These are phyloP conservation scores for Umbilicaria muhlenbergii DNA, from an alignment of 495 filamentous ascomycete species.

Conservation along the genomic window DNA sequence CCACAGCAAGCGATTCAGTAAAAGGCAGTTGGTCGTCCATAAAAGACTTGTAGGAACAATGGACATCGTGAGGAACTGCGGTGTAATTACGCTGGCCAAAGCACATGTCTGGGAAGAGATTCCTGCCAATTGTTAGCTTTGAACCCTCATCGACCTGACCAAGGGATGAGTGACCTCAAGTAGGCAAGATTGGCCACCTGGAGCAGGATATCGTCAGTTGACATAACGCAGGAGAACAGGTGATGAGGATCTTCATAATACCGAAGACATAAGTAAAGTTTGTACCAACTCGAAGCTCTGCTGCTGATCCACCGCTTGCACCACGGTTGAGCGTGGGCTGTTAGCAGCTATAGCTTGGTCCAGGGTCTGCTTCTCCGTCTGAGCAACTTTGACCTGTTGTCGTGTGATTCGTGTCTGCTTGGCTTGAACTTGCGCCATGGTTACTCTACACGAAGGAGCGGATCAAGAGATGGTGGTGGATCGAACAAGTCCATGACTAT, in stretches of 20 bases:
- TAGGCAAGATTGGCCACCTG: conserved; percentile 1
- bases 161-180: not conserved
- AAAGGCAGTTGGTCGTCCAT: conserved; percentile 5
- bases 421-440: conserved; percentile 10
- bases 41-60: conserved; percentile 17
- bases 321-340: too few relatives aligned
- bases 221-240: not conserved
- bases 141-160: conserved; percentile 13
- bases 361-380: not conserved
- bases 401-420: conserved; percentile 4
- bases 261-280: conserved; percentile 2
- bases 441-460: not conserved
- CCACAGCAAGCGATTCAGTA: not conserved
- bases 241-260: not conserved
- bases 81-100: conserved; percentile 20
- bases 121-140: conserved; percentile 11
- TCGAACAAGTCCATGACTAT: not conserved
- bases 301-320: conserved; percentile 11
- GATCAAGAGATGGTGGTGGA: not conserved
- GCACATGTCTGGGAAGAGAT: conserved; percentile 18
- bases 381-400: conserved; percentile 1
- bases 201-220: not conserved
- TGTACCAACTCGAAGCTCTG: conserved; percentile 33
- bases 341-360: too few relatives aligned
- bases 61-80: conserved; percentile 9